Conservation (phyloP, 2,329 filamentous ascomycete species). For the Nakataea oryzae region DNA sequence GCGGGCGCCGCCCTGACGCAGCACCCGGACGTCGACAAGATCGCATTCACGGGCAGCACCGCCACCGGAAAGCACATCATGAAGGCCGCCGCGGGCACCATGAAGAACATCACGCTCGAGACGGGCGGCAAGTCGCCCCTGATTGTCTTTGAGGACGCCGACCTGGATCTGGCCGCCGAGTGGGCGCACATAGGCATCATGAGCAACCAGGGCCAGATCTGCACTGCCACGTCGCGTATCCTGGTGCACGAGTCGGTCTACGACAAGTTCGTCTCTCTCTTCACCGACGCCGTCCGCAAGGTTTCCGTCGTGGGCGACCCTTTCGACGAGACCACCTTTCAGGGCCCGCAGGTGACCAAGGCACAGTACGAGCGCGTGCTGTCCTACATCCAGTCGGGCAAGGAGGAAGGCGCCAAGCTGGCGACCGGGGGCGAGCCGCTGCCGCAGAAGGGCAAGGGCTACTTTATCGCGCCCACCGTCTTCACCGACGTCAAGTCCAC, state of each 20-base stretch:
- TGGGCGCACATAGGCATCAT: conserved; percentile 32
- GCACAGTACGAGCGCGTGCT: conserved; percentile 58
- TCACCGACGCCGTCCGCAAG: conserved; percentile 46
- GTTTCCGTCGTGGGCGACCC: conserved; percentile 56
- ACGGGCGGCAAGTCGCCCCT: conserved; percentile 53
- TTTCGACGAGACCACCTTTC: conserved; percentile 55
- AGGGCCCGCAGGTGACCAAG: conserved; percentile 61
- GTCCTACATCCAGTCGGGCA: conserved; percentile 56
- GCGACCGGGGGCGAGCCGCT: conserved; percentile 44
- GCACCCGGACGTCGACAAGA: conserved; percentile 56
- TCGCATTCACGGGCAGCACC: conserved; percentile 64
- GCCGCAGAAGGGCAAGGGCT: conserved; percentile 39
- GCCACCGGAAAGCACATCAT: conserved; percentile 60
- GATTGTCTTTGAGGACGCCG: conserved; percentile 51
- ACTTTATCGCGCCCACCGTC: conserved; percentile 23
- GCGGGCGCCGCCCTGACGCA: conserved; percentile 55
- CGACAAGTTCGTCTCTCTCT: conserved; percentile 51
- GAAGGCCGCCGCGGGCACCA: conserved; percentile 53
- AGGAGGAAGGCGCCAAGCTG: conserved; percentile 53
- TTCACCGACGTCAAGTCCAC: conserved; percentile 22
- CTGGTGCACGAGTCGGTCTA: conserved; percentile 47
- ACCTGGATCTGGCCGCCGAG: conserved; percentile 53
- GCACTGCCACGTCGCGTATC: conserved; percentile 49
- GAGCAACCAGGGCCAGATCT: conserved; percentile 51
- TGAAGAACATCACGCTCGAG: conserved; percentile 52